These are phyloP conservation scores for Aspergillus pseudonomiae DNA, from an alignment of 2,329 filamentous ascomycete genomes.

Conservation along the genomic window DNA sequence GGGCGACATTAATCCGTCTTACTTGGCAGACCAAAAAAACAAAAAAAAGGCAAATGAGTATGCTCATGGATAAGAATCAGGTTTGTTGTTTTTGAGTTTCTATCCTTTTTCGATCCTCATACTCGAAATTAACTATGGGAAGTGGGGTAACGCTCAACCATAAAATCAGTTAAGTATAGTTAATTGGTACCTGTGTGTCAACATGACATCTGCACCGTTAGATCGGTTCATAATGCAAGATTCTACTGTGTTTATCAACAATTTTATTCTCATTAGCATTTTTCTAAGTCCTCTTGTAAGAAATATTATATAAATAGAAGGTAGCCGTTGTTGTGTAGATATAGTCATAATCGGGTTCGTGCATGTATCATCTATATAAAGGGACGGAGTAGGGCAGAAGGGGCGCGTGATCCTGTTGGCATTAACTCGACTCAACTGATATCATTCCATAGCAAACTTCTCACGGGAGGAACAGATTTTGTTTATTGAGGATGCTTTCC, in stretches of 20 bases:
- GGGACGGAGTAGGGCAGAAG: neutral
- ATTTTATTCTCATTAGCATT: neutral
- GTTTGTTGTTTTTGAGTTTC: neutral
- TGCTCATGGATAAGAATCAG: neutral
- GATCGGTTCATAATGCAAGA: neutral
- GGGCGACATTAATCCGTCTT: neutral
- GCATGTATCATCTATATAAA: neutral
- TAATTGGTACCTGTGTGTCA: neutral
- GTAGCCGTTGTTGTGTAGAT: neutral
- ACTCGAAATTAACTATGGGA: neutral
- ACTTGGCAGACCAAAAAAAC: neutral
- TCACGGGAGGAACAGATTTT: too few relatives aligned
- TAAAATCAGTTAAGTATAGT: neutral
- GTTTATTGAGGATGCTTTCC: neutral
- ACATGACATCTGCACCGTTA: neutral
- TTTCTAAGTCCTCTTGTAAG: neutral
- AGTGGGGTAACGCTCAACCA: constrained; percentile 5
- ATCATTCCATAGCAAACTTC: neutral
- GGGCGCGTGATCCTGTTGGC: neutral
- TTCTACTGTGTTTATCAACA: neutral
- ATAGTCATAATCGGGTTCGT: constrained; percentile 1
- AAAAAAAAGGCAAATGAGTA: neutral
- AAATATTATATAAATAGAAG: neutral
- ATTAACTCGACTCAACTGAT: neutral
- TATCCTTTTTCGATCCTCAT: neutral